phyloP scores from a whole-genome alignment of 176 grass and related monocot species.

The Luzula sylvatica region DNA sequence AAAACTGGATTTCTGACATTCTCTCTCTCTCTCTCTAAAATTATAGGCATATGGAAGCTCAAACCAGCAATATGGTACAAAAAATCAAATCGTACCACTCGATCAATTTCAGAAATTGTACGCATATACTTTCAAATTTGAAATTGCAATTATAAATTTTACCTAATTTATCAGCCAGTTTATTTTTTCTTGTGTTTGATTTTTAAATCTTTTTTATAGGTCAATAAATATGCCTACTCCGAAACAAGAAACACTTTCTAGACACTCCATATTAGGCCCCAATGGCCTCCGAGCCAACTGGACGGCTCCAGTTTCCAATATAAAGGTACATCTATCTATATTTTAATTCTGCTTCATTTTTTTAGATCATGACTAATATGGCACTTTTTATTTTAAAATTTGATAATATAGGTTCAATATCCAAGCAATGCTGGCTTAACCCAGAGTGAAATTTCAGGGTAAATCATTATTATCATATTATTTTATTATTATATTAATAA shows the following conservation, averaged over 20 bases:
- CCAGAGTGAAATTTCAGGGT: constrained; percentile 60
- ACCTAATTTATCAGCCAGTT: background rate
- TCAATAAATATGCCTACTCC: constrained; percentile 58
- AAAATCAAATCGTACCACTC: constrained; percentile 19
- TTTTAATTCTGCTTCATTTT: constrained; percentile 15
- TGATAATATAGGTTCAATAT: constrained; percentile 80
- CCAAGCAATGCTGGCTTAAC: constrained; percentile 72
- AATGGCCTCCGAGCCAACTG: constrained; percentile 71
- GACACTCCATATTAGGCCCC: constrained; percentile 96
- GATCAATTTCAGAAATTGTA: constrained; percentile 28
- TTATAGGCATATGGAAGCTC: constrained; percentile 18
- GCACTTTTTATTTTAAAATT: constrained; percentile 17
- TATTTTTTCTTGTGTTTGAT: constrained; percentile 1
- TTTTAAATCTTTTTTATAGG: constrained; percentile 66
- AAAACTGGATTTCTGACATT: background rate
- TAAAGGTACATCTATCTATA: constrained; percentile 52
- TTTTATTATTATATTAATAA: too few species aligned
- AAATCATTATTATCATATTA: constrained; percentile 20
- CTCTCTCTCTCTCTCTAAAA: constrained; percentile 7
- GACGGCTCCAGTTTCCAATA: constrained; percentile 53
- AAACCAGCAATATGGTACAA: constrained; percentile 6
- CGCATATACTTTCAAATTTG: constrained; percentile 1
- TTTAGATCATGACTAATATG: constrained; percentile 23
- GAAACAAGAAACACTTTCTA: constrained; percentile 96
- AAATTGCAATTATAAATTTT: background rate